Percentiles rank a stretch among this genome's conserved stretches.
These are phyloP conservation scores for Nakazawaea anatomiae DNA, from an alignment of 805 yeast genomes.

Conservation along the genomic window DNA sequence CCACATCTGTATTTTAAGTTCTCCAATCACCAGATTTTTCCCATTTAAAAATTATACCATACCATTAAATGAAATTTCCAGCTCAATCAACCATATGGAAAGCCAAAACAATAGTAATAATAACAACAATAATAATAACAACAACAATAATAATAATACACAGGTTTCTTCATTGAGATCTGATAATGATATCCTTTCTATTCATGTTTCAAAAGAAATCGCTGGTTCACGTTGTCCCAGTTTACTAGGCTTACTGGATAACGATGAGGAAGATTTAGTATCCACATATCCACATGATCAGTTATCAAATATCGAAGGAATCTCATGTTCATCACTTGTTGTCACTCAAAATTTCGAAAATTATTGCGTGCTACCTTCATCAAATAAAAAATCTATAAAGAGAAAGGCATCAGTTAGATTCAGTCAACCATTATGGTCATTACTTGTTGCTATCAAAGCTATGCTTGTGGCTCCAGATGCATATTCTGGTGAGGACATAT, in stretches of 20 bases:
- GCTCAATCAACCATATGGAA: neutral
- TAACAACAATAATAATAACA: too few species aligned
- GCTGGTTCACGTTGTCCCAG: constrained; percentile 6
- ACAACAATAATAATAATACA: neutral
- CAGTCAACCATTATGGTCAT: constrained; percentile 48
- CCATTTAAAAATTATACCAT: constrained; percentile 6
- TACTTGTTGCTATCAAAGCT: constrained; percentile 43
- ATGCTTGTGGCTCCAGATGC: constrained; percentile 40
- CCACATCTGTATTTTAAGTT: constrained; percentile 7
- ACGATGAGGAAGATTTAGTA: constrained; percentile 11
- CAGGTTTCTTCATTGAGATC: neutral
- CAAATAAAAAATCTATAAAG: constrained; percentile 6
- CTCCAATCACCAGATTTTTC: constrained; percentile 1
- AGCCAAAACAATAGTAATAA: too few species aligned
- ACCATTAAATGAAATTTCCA: constrained; percentile 4
- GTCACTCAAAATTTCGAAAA: constrained; percentile 34
- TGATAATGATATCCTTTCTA: neutral
- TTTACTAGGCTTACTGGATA: neutral
- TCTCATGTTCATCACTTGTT: constrained; percentile 28
- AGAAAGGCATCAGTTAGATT: constrained; percentile 8
- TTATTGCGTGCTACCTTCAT: constrained; percentile 23
- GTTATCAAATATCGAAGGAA: constrained; percentile 23
- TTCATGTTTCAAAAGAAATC: constrained; percentile 1
- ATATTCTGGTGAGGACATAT: constrained; percentile 24
- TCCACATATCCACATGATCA: constrained; percentile 28